phyloP scores from a whole-genome alignment of 495 filamentous ascomycete genomes.

The Choiromyces venosus region DNA sequence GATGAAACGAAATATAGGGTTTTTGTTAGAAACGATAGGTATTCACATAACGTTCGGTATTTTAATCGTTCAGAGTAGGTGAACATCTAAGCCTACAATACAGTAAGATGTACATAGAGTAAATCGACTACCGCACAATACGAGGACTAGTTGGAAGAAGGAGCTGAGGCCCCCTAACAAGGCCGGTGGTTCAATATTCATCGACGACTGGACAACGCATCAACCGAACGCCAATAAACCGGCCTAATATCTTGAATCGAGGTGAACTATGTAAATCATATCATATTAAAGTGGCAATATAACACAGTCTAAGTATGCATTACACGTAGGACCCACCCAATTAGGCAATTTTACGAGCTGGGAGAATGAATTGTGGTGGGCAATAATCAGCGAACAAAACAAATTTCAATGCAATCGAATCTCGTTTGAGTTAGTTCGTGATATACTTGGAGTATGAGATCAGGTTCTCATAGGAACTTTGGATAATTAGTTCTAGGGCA shows the following conservation, averaged over 20 bases:
- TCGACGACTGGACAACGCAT: conserved; percentile 4
- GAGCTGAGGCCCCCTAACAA: neutral
- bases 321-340: conserved; percentile 2
- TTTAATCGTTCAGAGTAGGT: neutral
- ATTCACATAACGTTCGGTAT: neutral
- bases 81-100: neutral
- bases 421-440: neutral
- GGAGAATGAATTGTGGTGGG: neutral
- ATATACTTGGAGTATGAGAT: neutral
- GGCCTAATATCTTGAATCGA: neutral
- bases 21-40: neutral
- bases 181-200: neutral
- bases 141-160: neutral
- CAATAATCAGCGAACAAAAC: conserved; percentile 1
- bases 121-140: neutral
- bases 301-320: neutral
- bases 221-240: neutral
- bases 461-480: neutral
- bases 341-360: neutral
- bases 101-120: neutral
- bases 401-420: neutral
- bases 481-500: conserved; percentile 1
- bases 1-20: neutral
- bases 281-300: conserved; percentile 3
- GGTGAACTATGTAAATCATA: neutral